phyloP scores from a whole-genome alignment of 1,284 basidiomycete genomes.

The Melampsora americana region DNA sequence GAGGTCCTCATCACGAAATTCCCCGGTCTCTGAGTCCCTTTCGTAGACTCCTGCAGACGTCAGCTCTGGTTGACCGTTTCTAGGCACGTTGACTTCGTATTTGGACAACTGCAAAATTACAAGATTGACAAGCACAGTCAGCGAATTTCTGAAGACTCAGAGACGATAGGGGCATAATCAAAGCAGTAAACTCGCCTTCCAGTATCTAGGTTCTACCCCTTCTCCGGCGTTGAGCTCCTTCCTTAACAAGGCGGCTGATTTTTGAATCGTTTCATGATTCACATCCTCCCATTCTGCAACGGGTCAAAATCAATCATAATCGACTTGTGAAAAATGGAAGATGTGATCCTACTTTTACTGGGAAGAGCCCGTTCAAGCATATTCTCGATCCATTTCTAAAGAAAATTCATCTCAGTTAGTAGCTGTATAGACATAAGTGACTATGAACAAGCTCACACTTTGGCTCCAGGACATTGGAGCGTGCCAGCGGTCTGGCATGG shows the following conservation, averaged over 20 bases:
- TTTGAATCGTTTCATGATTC: slow-evolving; percentile 14
- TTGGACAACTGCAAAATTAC: slow-evolving; percentile 20
- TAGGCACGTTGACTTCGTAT: slow-evolving; percentile 19
- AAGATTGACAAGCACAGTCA: not conserved
- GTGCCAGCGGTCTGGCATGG: slow-evolving; percentile 39
- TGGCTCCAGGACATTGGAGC: slow-evolving; percentile 28
- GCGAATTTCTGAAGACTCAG: not conserved
- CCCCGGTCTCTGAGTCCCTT: slow-evolving; percentile 27
- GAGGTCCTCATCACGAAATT: slow-evolving; percentile 38
- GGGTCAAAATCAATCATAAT: not conserved
- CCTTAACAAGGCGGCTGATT: slow-evolving; percentile 13
- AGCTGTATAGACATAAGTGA: not conserved
- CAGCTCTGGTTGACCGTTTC: slow-evolving; percentile 10
- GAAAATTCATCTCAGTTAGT: not conserved
- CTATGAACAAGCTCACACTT: slow-evolving; percentile 9
- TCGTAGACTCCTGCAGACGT: slow-evolving; percentile 30
- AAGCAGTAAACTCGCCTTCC: slow-evolving; percentile 21
- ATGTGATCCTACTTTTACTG: not conserved
- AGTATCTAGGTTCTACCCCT: slow-evolving; percentile 17
- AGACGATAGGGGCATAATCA: not conserved
- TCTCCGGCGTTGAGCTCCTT: slow-evolving; percentile 36
- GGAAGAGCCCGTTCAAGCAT: not conserved
- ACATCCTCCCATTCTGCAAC: slow-evolving; percentile 35
- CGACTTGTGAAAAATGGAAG: not conserved
- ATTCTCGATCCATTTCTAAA: slow-evolving; percentile 17